Percentiles rank a stretch among this genome's conserved stretches.
Conservation (phyloP, 805 yeast species). For the Lipomyces lipofer region DNA sequence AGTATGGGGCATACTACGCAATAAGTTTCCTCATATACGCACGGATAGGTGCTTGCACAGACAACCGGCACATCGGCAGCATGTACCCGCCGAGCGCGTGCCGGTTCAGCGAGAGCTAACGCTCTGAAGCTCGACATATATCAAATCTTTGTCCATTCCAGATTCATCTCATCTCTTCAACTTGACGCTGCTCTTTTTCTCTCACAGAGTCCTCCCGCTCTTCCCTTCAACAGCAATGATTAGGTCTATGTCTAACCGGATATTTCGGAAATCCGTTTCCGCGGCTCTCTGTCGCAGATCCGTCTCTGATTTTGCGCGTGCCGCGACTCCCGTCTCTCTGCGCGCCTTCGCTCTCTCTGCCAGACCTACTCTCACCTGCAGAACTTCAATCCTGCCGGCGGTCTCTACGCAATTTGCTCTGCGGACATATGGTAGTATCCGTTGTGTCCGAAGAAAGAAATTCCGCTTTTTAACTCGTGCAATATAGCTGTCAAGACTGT, state of each 20-base stretch:
- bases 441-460: neutral
- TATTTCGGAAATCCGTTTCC: constrained; percentile 3
- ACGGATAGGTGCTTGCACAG: too few species aligned
- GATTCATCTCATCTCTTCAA: too few species aligned
- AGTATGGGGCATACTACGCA: too few species aligned
- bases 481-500: constrained; percentile 47
- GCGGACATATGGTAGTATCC: constrained; percentile 26
- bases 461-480: neutral
- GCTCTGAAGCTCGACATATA: too few species aligned
- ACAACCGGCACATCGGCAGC: too few species aligned
- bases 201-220: too few species aligned
- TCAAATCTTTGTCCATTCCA: too few species aligned
- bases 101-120: too few species aligned
- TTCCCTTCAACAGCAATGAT: constrained; percentile 15
- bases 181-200: too few species aligned
- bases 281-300: constrained; percentile 13
- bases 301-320: constrained; percentile 2
- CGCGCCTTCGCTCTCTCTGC: neutral
- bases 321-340: constrained; percentile 1
- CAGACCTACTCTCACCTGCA: constrained; percentile 3
- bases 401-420: constrained; percentile 12
- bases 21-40: too few species aligned
- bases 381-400: constrained; percentile 31
- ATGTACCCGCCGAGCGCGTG: too few species aligned
- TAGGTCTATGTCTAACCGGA: constrained; percentile 5